A percentile compares a stretch with the other conserved stretches of the same genome.
These are phyloP conservation scores for Entomortierella lignicola DNA, from an alignment of 192 early-diverging fungal species.

Conservation along the genomic window DNA sequence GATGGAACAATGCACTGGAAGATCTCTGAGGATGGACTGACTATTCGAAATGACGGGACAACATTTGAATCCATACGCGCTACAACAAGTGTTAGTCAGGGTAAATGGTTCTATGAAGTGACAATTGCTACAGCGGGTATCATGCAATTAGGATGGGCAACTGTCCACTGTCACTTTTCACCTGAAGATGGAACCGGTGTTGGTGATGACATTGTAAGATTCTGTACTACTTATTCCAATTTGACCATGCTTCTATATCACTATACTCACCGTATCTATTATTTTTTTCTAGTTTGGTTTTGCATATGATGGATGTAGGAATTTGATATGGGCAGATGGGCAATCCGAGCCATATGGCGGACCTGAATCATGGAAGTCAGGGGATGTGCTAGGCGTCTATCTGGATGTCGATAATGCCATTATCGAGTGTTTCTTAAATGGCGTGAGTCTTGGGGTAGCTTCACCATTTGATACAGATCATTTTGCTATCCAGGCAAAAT, in stretches of 20 bases:
- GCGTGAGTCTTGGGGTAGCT: conserved; percentile 71
- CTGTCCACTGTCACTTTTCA: conserved; percentile 68
- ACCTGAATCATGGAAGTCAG: conserved; percentile 64
- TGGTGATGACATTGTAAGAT: conserved; percentile 69
- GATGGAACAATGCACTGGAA: conserved; percentile 68
- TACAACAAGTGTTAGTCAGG: conserved; percentile 64
- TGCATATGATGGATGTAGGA: conserved; percentile 80
- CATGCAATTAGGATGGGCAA: conserved; percentile 88
- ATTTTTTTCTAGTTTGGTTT: conserved; percentile 67
- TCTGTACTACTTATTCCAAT: neutral
- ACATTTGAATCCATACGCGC: conserved; percentile 81
- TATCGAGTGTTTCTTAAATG: conserved; percentile 76
- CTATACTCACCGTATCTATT: neutral
- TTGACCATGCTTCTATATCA: neutral
- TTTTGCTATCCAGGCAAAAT: conserved; percentile 48
- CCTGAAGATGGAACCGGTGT: conserved; percentile 85
- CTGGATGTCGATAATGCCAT: conserved; percentile 73
- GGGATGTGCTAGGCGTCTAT: conserved; percentile 62
- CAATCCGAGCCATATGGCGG: conserved; percentile 61
- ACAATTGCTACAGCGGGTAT: conserved; percentile 74
- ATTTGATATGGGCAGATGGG: conserved; percentile 72
- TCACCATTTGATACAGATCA: conserved; percentile 41
- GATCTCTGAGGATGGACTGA: conserved; percentile 60
- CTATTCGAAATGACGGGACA: conserved; percentile 81
- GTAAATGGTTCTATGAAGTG: conserved; percentile 82